Evolutionary conservation across 805 yeast species (phyloP), one percentile per base, ranked within the genome.

Genomic region (Ogataea polymorpha): DNA sequence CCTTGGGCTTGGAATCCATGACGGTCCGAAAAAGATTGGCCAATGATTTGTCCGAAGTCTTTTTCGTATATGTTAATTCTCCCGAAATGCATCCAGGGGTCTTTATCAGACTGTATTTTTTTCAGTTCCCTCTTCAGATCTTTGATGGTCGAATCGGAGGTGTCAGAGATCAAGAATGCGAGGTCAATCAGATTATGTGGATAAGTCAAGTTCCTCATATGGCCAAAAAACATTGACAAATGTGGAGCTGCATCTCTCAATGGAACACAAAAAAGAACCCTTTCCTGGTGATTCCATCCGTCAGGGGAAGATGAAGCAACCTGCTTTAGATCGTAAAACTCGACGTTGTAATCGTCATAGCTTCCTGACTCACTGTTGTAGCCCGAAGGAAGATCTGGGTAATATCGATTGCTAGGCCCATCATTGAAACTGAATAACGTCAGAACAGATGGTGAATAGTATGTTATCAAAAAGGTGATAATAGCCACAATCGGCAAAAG

Each of bases 1-100:
- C 96, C 96, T 62, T 89, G 97, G 1, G 95, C 96, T 17, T 84
- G 89, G 59, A 89, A 88, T 2, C 96, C 96, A 61, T 90, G 96
- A 57, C 97, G 72, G 61, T 87, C 96, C 44, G 85, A 77, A 53
- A 89, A 87, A 15, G 89, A 82, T 65, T 89, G 97, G 40, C 96
- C 96, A 46, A 89, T 82, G 40, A 78, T 75, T 59, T 88, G 96
- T 35, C 96, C 96, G 59, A 89, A 89, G 65, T 90, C 96, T 61
- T 86, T 89, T 62, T 86, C 91, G 56, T 71, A 87, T 37, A 87
- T 86, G 59, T 87, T 93, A 44, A 86, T 85, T 55, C 82, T 79
- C 29, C 96, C 95, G 62, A 85, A 86, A 47, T 81, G 74, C 67
- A 71, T 66, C 12, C 69, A 46, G 17, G 64, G 59, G 65, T 86